Base-by-base conservation (phyloP, 345 rosid genomes). In the Clarkia xantiana region DNA sequence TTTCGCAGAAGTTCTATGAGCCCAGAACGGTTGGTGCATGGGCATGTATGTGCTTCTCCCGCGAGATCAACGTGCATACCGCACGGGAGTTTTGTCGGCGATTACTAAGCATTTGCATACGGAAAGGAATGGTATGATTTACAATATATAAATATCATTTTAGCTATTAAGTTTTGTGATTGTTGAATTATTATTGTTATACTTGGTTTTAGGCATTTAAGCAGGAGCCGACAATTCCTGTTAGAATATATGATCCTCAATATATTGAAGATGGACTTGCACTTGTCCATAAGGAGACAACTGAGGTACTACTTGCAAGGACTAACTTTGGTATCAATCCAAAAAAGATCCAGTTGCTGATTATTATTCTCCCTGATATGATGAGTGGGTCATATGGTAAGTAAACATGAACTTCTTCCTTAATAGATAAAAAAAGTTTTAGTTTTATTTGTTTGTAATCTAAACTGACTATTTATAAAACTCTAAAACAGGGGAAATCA, bases 311-410 rank as follows among this genome's bases (percentile, higher is more conserved):
- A 38, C 55, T 66, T 22, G 49, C 47, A 16, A 59, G n/a, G n/a
- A n/a, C n/a, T n/a, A n/a, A 51, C 18, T n/a, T 3, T 14, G 42
- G 53, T 25, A 42, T 9, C 10, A 23, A 15, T 7, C 53, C 44
- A 0, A 66, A 46, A 50, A 67, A 56, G 4, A 78, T 89, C 18
- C 83, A 82, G 57, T 16, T 82, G 42, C 43, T 89, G 67, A 55
- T 85, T 2, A 53, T 85, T n/a, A 72, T 89, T 53, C 59, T 89
- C 36, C 95, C 95, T 14, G 90, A 89, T 53, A n/a, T n/a, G n/a
- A 1, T 23, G n/a, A 54, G 39, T 4, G 95, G 90, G 3, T 69
- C 80, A 0, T 89, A 89, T 40, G 90, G 94, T 89, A 34, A 53
- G 65, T 56, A 52, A 19, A 23, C 18, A 18, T 8, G 19, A 54